phyloP scores from a whole-genome alignment of 2,329 filamentous ascomycete species.

The Penicillium sp. region DNA sequence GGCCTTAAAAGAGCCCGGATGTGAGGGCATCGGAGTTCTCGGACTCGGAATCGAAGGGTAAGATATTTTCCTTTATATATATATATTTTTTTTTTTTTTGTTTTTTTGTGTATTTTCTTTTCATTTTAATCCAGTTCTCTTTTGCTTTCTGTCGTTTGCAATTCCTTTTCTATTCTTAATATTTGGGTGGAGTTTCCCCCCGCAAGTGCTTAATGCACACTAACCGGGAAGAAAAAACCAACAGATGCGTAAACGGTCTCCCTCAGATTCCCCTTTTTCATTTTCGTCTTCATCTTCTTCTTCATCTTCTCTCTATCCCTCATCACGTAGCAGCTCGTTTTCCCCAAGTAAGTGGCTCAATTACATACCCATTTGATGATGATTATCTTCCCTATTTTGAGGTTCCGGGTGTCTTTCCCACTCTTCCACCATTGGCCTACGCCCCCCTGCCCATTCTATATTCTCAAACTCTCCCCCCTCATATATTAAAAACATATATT shows the following conservation, averaged over 20 bases:
- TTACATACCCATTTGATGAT: not conserved
- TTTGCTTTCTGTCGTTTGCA: not conserved
- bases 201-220: slow-evolving; percentile 10
- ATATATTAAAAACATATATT: not conserved
- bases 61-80: not conserved
- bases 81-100: not conserved
- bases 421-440: slow-evolving; percentile 10
- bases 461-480: slow-evolving; percentile 6
- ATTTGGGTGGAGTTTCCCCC: slow-evolving; percentile 3
- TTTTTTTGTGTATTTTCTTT: not conserved
- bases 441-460: not conserved
- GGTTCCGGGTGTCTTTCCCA: not conserved
- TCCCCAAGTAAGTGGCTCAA: slow-evolving; percentile 13
- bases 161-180: not conserved
- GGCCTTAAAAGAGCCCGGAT: not conserved
- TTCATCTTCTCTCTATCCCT: slow-evolving; percentile 30
- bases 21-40: not conserved
- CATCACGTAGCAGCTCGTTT: slow-evolving; percentile 30
- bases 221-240: slow-evolving; percentile 1
- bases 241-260: slow-evolving; percentile 13
- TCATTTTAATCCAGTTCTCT: not conserved
- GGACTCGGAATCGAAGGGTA: not conserved
- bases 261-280: slow-evolving; percentile 15
- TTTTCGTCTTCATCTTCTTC: slow-evolving; percentile 22
- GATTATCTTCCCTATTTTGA: not conserved